These are phyloP conservation scores for Eucalyptus marginata DNA, from an alignment of 345 rosid genomes.

Conservation along the genomic window DNA sequence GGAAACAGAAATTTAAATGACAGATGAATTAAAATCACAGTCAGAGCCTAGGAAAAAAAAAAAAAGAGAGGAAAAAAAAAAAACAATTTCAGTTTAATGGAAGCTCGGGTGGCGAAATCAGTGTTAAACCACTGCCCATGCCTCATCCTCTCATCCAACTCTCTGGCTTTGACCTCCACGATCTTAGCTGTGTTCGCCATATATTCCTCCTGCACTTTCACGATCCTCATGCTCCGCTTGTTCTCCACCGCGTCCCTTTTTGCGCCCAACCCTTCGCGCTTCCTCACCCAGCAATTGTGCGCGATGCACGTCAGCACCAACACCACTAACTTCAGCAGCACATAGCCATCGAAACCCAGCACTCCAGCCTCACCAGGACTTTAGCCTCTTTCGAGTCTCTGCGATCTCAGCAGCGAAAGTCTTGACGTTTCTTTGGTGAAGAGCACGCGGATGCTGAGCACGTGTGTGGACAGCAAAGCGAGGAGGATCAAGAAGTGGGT, in stretches of 20 bases:
- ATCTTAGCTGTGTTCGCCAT: constrained; percentile 17
- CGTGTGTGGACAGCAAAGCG: constrained; percentile 25
- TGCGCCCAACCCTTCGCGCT: constrained; percentile 28
- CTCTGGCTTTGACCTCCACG: constrained; percentile 20
- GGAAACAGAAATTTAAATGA: background rate
- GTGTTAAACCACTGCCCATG: constrained; percentile 36
- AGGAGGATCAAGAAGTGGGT: constrained; percentile 40
- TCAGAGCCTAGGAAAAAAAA: background rate
- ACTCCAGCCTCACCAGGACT: constrained; percentile 45
- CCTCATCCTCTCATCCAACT: constrained; percentile 24
- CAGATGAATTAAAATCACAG: background rate
- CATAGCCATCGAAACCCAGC: constrained; percentile 49
- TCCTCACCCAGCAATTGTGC: constrained; percentile 39
- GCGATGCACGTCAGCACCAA: constrained; percentile 24
- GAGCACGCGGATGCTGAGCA: constrained; percentile 11
- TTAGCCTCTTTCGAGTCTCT: constrained; percentile 39
- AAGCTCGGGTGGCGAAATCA: constrained; percentile 28
- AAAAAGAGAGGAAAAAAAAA: rapidly evolving
- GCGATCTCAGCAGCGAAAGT: constrained; percentile 25
- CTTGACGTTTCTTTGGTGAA: constrained; percentile 35
- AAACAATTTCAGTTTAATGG: background rate
- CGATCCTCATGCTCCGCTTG: constrained; percentile 28
- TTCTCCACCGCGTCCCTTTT: constrained; percentile 22
- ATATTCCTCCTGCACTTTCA: constrained; percentile 33
- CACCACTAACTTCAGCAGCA: constrained; percentile 21